Evolutionary conservation across 148 eudicot genomes (phyloP).

Genomic region (Chenopodium suecicum): DNA sequence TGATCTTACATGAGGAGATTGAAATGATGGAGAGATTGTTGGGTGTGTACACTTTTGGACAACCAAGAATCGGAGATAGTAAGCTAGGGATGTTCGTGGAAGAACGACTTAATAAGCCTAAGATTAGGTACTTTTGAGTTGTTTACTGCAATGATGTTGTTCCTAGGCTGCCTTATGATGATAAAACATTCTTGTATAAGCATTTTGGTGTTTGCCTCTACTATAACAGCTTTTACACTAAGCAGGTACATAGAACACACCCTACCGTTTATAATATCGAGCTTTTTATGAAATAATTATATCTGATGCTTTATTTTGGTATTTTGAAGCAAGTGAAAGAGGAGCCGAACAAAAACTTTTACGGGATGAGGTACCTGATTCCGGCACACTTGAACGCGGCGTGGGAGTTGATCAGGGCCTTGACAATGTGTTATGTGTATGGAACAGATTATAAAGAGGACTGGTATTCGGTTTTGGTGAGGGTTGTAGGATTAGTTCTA

Average conservation of each 20-base stretch:
- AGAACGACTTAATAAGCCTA: slow-evolving; percentile 26
- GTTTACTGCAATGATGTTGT: slow-evolving; percentile 75
- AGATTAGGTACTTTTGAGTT: slow-evolving; percentile 44
- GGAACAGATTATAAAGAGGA: slow-evolving; percentile 64
- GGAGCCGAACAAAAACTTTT: slow-evolving; percentile 74
- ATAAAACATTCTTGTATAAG: slow-evolving; percentile 44
- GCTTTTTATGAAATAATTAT: neutral
- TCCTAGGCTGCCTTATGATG: slow-evolving; percentile 72
- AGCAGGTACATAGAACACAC: slow-evolving; percentile 36
- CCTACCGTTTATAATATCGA: neutral
- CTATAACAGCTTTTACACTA: slow-evolving; percentile 54
- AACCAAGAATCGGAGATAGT: slow-evolving; percentile 70
- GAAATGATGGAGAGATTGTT: slow-evolving; percentile 39
- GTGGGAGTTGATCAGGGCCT: slow-evolving; percentile 77
- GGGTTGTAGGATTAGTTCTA: slow-evolving; percentile 47
- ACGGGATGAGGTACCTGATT: slow-evolving; percentile 46
- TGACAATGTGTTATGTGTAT: slow-evolving; percentile 38
- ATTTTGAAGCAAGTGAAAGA: slow-evolving; percentile 51
- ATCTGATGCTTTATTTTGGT: slow-evolving; percentile 7
- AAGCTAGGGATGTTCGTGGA: slow-evolving; percentile 47
- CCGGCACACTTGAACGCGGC: slow-evolving; percentile 56
- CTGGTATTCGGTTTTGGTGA: slow-evolving; percentile 48
- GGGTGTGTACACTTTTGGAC: slow-evolving; percentile 77
- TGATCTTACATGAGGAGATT: slow-evolving; percentile 47
- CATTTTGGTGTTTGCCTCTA: slow-evolving; percentile 75